These are phyloP conservation scores for Acaromyces ingoldii DNA, from an alignment of 1,284 basidiomycete genomes.

Conservation along the genomic window DNA sequence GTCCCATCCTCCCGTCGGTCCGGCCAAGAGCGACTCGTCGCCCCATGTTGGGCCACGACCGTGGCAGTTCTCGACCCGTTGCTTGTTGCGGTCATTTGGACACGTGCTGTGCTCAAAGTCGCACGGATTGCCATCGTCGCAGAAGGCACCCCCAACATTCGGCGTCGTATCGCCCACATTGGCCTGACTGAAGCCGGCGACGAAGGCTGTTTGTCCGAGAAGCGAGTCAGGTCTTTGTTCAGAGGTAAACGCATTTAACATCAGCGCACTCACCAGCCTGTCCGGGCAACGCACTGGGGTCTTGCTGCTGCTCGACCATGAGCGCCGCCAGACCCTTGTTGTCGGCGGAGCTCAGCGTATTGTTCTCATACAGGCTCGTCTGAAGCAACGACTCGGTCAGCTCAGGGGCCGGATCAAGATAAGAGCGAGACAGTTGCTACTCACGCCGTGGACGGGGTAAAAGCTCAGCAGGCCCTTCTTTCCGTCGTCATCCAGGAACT, in stretches of 20 bases:
- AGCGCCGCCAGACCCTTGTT: constrained; percentile 44
- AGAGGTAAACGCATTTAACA: too few relatives aligned
- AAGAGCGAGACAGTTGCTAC: constrained; percentile 57
- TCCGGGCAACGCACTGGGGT: neutral
- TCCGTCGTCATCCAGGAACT: constrained; percentile 22
- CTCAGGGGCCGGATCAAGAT: too few relatives aligned
- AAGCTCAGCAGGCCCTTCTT: constrained; percentile 55
- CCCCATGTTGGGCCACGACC: constrained; percentile 37
- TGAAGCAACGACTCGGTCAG: too few relatives aligned
- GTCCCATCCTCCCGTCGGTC: constrained; percentile 36
- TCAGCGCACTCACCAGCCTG: neutral
- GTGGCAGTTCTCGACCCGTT: constrained; percentile 34
- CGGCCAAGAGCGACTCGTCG: constrained; percentile 14
- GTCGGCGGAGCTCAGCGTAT: constrained; percentile 37
- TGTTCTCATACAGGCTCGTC: constrained; percentile 39
- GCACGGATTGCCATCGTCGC: constrained; percentile 36
- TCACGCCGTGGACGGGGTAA: constrained; percentile 70
- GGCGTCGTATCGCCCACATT: constrained; percentile 41
- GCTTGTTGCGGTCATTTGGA: constrained; percentile 22
- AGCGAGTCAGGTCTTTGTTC: constrained; percentile 23
- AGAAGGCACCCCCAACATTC: constrained; percentile 37
- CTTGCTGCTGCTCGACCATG: constrained; percentile 16
- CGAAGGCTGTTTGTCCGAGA: constrained; percentile 27
- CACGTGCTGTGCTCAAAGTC: constrained; percentile 36
- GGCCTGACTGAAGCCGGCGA: constrained; percentile 39